Conservation (phyloP, 169 alveolate species). For the Eimeria maxima region DNA sequence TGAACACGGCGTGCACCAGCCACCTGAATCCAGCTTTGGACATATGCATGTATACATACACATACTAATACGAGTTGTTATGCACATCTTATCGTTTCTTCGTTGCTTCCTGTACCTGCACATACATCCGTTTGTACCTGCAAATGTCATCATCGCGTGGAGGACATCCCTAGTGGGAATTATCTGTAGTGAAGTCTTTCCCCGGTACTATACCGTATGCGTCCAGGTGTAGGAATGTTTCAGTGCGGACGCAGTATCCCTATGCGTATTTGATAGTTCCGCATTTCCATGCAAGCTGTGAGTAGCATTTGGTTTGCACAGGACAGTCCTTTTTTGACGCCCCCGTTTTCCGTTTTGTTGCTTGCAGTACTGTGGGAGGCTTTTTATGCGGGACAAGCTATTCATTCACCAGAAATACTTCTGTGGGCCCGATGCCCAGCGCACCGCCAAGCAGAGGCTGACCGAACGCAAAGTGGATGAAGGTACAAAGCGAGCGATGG, state of each 20-base stretch:
- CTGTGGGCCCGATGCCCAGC: slow-evolving; percentile 95
- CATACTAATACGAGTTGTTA: background rate
- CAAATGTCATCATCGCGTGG: background rate
- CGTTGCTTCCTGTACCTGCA: background rate
- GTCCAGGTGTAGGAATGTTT: background rate
- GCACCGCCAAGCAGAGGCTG: slow-evolving; percentile 93
- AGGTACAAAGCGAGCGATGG: slow-evolving; percentile 87
- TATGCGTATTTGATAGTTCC: background rate
- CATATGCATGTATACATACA: background rate
- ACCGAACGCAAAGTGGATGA: slow-evolving; percentile 88
- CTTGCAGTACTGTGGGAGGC: slow-evolving; percentile 92
- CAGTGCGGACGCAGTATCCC: background rate
- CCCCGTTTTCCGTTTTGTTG: background rate
- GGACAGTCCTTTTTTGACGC: background rate
- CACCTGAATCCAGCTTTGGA: background rate
- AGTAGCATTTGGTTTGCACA: background rate
- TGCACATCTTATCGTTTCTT: background rate
- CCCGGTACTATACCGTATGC: background rate
- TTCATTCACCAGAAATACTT: slow-evolving; percentile 91
- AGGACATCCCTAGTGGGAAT: background rate
- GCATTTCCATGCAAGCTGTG: background rate
- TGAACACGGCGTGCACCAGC: background rate
- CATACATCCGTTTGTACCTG: background rate
- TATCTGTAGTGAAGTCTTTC: background rate
- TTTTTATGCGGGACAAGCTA: slow-evolving; percentile 91